phyloP scores from a whole-genome alignment of 2,329 filamentous ascomycete species.

The Penicillium hordei region DNA sequence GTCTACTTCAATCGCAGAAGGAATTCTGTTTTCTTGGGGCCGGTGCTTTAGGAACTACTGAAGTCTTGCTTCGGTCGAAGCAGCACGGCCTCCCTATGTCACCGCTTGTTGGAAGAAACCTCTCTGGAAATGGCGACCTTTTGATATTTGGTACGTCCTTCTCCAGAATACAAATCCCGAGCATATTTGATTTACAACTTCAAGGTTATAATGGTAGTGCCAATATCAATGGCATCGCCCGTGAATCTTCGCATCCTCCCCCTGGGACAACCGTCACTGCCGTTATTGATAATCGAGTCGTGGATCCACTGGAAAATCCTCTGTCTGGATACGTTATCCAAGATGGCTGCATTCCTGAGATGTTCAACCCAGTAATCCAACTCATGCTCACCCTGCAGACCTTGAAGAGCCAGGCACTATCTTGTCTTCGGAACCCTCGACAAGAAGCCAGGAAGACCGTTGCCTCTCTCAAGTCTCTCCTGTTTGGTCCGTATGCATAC shows the following conservation, averaged over 20 bases:
- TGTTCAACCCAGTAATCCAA: conserved; percentile 15
- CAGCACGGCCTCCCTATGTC: conserved; percentile 60
- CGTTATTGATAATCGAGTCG: conserved; percentile 15
- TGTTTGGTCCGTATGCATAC: conserved; percentile 59
- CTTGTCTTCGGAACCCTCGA: neutral
- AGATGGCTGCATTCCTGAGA: conserved; percentile 19
- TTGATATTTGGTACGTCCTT: conserved; percentile 7
- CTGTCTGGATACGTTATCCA: conserved; percentile 19
- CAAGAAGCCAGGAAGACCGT: neutral
- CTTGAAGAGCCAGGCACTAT: neutral
- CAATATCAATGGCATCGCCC: conserved; percentile 6
- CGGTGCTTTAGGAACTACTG: conserved; percentile 64
- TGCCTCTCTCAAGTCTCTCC: conserved; percentile 45
- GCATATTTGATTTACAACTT: neutral
- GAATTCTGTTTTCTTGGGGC: conserved; percentile 67
- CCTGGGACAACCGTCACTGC: conserved; percentile 20
- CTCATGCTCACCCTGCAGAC: conserved; percentile 11
- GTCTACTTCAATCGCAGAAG: conserved; percentile 32
- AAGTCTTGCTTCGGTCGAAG: conserved; percentile 63
- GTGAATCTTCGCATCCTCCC: neutral
- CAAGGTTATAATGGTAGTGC: conserved; percentile 41
- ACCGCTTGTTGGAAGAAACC: conserved; percentile 50
- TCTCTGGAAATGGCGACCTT: conserved; percentile 13
- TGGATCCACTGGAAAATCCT: neutral
- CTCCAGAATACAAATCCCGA: neutral